phyloP scores from a whole-genome alignment of 345 rosid species.

The Ceriops decandra region DNA sequence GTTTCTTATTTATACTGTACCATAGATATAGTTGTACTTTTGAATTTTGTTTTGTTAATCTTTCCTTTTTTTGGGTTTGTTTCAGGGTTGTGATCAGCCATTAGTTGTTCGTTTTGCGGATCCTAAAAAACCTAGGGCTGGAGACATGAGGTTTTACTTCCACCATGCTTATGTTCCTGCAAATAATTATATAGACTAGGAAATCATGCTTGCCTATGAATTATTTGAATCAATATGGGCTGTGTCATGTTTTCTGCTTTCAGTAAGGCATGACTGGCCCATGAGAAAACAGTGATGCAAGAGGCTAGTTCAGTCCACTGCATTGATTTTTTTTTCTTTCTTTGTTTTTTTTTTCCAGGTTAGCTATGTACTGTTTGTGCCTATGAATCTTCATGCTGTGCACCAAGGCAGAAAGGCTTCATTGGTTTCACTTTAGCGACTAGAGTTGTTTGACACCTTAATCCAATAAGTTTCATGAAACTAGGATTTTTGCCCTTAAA shows the following conservation, averaged over 20 bases:
- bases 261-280: constrained; percentile 1
- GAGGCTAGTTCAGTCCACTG: neutral
- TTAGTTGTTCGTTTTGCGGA: constrained; percentile 71
- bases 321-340: neutral
- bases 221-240: neutral
- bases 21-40: constrained; percentile 12
- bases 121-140: constrained; percentile 64
- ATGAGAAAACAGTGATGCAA: neutral
- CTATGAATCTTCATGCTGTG: constrained; percentile 7
- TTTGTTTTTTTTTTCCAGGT: neutral
- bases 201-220: neutral
- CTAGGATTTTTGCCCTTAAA: no score
- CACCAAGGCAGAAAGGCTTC: neutral
- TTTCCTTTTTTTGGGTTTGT: constrained; percentile 13
- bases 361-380: neutral
- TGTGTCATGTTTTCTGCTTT: neutral
- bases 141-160: constrained; percentile 60
- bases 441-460: no score
- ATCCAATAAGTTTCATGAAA: no score
- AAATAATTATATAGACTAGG: constrained; percentile 4
- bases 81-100: constrained; percentile 84
- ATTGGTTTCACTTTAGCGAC: no score
- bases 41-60: constrained; percentile 11
- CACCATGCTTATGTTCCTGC: constrained; percentile 7
- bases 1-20: constrained; percentile 5